Evolutionary conservation across 331 rosid genomes (phyloP), one percentile per base, ranked within the genome.

Genomic region (Stylosanthes scabra): DNA sequence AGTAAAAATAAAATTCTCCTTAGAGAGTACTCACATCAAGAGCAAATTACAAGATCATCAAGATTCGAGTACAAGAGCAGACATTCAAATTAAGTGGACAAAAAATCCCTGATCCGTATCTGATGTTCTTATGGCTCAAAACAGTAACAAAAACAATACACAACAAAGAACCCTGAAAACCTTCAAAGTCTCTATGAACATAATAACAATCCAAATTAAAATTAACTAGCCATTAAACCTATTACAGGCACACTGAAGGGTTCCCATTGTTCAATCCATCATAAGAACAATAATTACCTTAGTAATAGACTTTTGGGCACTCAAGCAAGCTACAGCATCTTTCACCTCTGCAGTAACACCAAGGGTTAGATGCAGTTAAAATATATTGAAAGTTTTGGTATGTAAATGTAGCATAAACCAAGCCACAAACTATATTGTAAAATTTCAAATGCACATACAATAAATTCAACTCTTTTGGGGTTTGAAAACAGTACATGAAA

Each of bases 301-400:
- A 9, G 76, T 60, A 70, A 87, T 87, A 52, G 88, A 59, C 80
- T 89, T 93, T 69, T 86, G 91, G 50, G 89, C 90, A 74, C 69
- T 74, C 84, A 90, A 83, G 65, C 85, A 42, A 66, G 93, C 39
- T 67, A 84, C 84, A 8, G 70, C 15, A 44, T 85, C 84, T 83
- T 86, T 86, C 70, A 93, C 91, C 87, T 86, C 93, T 90, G 92
- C 90, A 84, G 59, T 34, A 72, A 59, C 64, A 72, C 7, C 61
- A 62, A 34, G 16, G 9, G 34, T 69, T 59, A 29, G 2, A 56
- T 15, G 28, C 46, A 47, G 66, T 79, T 52, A 60, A 66, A 62
- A 71, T 29, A 71, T 29, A 15, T 12, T 31, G 63, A 9, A 63
- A 71, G 52, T 59, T 59, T 14, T 50, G n/a, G 44, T n/a, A 71